Evolutionary conservation across 805 yeast genomes (phyloP), one percentile per base, ranked within the genome.

Genomic region (Ogataea pini): DNA sequence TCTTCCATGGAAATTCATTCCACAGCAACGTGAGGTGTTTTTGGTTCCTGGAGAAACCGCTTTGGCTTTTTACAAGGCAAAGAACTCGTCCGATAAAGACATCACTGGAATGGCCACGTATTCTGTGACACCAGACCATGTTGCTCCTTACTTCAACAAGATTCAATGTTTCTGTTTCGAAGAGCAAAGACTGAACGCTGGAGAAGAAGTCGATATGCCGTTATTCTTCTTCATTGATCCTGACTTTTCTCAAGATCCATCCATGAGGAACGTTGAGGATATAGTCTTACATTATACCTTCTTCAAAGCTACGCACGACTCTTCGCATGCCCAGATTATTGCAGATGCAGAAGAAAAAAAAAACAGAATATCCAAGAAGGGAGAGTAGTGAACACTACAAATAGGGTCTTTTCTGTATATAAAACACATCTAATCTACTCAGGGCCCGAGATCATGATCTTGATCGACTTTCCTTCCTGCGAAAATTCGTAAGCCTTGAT

Each of bases 151-250:
- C 69, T 94, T 94, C 73, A 89, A 89, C 72, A 94, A 94, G 69
- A 94, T 94, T 61, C 99, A 94, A 68, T 94, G 99, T 68, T 94
- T 94, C 71, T 94, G 99, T 64, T 94, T 94, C 63, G 99, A 94
- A 72, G 99, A 94, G 66, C 99, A 94, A 68, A 80, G 88, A 67
- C 73, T 94, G 55, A 78, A 83, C 47, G 96, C 97, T 2, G 97
- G 97, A 7, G 99, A 94, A 69, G 97, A 94, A 64, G 96, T 94
- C 14, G 99, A 94, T 64, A 94, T 94, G 99, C 99, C 99, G 0
- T 89, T 94, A 7, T 94, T 94, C 71, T 94, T 91, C 78, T 91
- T 91, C 68, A 88, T 91, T 38, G 98, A 91, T 64, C 98, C 98
- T 0, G 98, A 91, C 57, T 92, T 86, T 68, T 94, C 94, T 38